Base-by-base conservation (phyloP, 345 rosid genomes). In the Excoecaria agallocha region DNA sequence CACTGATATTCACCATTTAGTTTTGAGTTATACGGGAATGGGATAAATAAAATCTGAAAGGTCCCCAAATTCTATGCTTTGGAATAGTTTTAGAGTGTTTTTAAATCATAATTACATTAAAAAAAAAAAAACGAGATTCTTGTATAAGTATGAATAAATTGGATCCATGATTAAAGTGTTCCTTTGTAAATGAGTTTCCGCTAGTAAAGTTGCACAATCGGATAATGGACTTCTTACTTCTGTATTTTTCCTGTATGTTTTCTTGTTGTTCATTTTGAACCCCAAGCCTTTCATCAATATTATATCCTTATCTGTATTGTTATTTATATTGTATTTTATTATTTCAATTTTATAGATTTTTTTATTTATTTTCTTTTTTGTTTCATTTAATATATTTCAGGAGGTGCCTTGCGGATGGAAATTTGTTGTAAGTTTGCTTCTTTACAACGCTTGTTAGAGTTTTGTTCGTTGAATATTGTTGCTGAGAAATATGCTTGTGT, bases 391-490 rank as follows among this genome's bases (percentile, higher is more conserved):
- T 60, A 58, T 70, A 70, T 79, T 80, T 48, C 89, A 93, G 97
- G 88, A 89, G 74, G 69, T 89, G 91, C 77, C 82, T 90, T 54
- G 25, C 72, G 43, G 98, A 93, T 81, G 98, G 97, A 68, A 93
- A 93, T 84, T 87, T 93, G 72, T 76, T 93, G 98, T 91, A 83
- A 91, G 98, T 89, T 51, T 22, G 39, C 45, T 55, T 19, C 12
- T 50, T 43, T 71, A 4, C 48, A 8, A 43, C 1, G 2, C 24
- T 67, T 39, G 54, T 51, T n/a, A 16, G n/a, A 4, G 20, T 52
- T 39, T 46, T 66, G 3, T 12, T 63, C 15, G 20, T 39, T 24
- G 17, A 39, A 61, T 12, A 49, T 46, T 69, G 61, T 70, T 39
- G 65, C 51, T 25, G 15, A 60, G 12, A 25, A 45, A 20, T 5